These are phyloP conservation scores for Pleurostoma richardsiae DNA, from an alignment of 2,329 filamentous ascomycete species.

Conservation along the genomic window DNA sequence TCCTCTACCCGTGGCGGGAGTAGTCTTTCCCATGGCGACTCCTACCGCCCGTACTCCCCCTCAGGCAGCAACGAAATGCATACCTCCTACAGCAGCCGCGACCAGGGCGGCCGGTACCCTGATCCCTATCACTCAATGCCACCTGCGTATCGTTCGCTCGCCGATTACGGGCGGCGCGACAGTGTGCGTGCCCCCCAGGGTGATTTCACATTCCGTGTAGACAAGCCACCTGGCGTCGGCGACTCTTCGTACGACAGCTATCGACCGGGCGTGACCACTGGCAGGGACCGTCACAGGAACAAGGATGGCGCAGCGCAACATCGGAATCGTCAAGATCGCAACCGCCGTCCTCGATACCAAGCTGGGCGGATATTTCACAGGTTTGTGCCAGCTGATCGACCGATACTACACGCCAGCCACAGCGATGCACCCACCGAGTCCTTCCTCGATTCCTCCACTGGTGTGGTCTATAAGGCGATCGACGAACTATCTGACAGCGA, in stretches of 20 bases:
- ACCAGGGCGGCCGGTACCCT: not conserved
- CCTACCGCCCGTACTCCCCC: not conserved
- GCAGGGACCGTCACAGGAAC: not conserved
- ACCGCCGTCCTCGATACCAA: constrained; percentile 1
- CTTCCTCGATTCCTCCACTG: constrained; percentile 37
- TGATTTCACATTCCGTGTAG: constrained; percentile 52
- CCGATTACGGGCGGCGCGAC: constrained; percentile 4
- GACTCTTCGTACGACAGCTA: constrained; percentile 26
- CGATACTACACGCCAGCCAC: constrained; percentile 39
- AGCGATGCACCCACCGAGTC: constrained; percentile 37
- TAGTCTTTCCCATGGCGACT: not conserved
- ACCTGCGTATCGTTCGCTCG: not conserved
- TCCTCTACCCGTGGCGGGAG: too few species aligned
- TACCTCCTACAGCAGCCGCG: not conserved
- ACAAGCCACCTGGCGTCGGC: constrained; percentile 44
- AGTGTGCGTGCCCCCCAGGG: constrained; percentile 31
- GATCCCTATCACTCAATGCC: not conserved
- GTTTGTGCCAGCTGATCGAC: constrained; percentile 41
- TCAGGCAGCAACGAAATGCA: not conserved
- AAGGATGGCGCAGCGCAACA: not conserved
- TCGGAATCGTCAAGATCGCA: not conserved
- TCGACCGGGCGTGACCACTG: constrained; percentile 12
- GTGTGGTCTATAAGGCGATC: constrained; percentile 47
- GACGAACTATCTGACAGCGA: constrained; percentile 59
- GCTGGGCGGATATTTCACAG: constrained; percentile 22